phyloP scores from a whole-genome alignment of 495 filamentous ascomycete species.

The Aspergillus indologenus region DNA sequence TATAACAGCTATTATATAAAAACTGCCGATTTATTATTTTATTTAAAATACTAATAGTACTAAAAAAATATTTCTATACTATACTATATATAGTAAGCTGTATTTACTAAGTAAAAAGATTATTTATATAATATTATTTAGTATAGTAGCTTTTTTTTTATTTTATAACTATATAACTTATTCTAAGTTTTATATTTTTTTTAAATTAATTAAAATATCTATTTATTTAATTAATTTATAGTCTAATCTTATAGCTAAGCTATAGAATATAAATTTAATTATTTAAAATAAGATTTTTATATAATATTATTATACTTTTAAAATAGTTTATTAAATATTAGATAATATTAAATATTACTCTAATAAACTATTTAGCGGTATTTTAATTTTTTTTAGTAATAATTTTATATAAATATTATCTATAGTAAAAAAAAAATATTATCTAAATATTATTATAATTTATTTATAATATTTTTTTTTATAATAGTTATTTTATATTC shows the following conservation, averaged over 20 bases:
- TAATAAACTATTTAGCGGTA: not conserved
- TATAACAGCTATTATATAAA: constrained; percentile 1
- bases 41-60: not conserved
- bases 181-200: not conserved
- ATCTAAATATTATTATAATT: too few species aligned
- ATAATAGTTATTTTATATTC: too few species aligned
- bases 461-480: too few species aligned
- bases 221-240: too few species aligned
- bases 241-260: too few species aligned
- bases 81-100: constrained; percentile 4
- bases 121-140: not conserved
- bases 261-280: too few species aligned
- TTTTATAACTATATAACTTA: too few species aligned
- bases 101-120: not conserved
- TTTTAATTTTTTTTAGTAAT: not conserved
- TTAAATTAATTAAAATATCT: not conserved
- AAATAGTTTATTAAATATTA: not conserved
- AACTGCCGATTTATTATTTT: not conserved
- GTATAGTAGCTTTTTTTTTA: too few species aligned
- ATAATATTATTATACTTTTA: not conserved
- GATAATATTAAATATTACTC: not conserved
- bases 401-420: not conserved
- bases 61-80: constrained; percentile 6
- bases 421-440: too few species aligned
- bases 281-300: too few species aligned